Base-by-base conservation (phyloP, 441 rosid species). In the Jatropha podagrica region DNA sequence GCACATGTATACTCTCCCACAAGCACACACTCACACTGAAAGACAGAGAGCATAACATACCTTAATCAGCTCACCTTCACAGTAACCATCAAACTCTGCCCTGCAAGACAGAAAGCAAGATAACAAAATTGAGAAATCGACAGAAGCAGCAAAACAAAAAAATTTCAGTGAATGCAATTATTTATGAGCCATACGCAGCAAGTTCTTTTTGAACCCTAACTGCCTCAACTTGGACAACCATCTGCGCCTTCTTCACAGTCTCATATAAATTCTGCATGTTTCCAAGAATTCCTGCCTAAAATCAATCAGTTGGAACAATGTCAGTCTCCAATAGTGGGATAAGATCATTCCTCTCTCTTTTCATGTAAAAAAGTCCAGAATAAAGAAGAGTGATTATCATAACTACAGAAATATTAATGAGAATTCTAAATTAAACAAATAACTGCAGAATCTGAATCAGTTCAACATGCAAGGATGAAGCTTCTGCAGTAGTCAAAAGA, bases 151-250 rank as follows among this genome's bases (percentile, higher is more conserved):
- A 56, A 60, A 73, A 46, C 44, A 56, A 55, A 52, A 54, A 51
- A 55, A 56, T 54, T 41, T 9, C 59, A 44, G 44, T 71, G 46
- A 79, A 7, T 11, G 54, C 40, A 55, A 55, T 71, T 42, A 67
- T 37, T 42, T 27, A 76, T 51, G 48, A 44, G 38, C 75, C 92
- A 82, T 89, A 92, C 95, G 27, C 89, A 65, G 97, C 95, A 73
- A 94, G 88, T 85, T 91, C 97, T 68, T 94, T 94, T 74, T 92
- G 97, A 72, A 94, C 95, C 20, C 87, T 85, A 26, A 94, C 97
- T 51, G 97, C 97, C 76, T 92, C 98, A 8, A 92, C 97, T 85
- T 92, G 97, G 83, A 94, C 97, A 72, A 94, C 95, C 92, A 85
- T 91, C 81, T 94, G 97, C 41, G 98, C 97, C 81, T 95, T 95